These are phyloP conservation scores for Martiniozyma abietophila DNA, from an alignment of 805 yeast species.

Conservation along the genomic window DNA sequence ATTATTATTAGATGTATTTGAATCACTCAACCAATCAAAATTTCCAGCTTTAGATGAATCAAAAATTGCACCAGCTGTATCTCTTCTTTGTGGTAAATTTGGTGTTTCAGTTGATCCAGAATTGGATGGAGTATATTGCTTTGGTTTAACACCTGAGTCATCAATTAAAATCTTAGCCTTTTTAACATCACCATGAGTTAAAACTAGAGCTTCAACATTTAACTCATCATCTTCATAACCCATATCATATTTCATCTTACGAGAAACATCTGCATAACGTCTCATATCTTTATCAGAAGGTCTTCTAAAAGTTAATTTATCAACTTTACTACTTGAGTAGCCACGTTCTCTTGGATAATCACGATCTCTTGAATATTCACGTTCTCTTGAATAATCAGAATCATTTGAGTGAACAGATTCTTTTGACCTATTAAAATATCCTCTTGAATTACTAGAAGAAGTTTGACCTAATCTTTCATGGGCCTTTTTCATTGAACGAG, in stretches of 20 bases:
- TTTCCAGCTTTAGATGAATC: constrained; percentile 25
- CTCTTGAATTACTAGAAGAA: not conserved
- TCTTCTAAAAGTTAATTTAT: constrained; percentile 38
- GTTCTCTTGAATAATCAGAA: constrained; percentile 5
- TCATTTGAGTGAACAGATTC: constrained; percentile 7
- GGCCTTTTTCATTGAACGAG: constrained; percentile 13
- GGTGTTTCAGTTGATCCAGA: constrained; percentile 38
- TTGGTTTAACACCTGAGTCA: constrained; percentile 24
- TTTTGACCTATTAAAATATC: constrained; percentile 1
- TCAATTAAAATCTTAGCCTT: constrained; percentile 51
- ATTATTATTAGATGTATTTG: constrained; percentile 6
- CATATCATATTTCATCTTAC: constrained; percentile 36
- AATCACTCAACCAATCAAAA: constrained; percentile 29
- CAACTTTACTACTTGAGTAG: not conserved
- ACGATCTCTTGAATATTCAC: constrained; percentile 1
- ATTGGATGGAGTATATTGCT: not conserved
- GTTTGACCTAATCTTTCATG: constrained; percentile 8
- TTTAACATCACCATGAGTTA: constrained; percentile 50
- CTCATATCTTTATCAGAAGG: constrained; percentile 45
- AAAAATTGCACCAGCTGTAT: constrained; percentile 23
- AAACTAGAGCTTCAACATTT: constrained; percentile 52
- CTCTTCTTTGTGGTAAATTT: constrained; percentile 33
- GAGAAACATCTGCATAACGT: constrained; percentile 41
- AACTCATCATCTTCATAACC: constrained; percentile 52
- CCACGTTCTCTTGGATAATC: constrained; percentile 4